Evolutionary conservation across 2,329 filamentous ascomycete species (phyloP), one percentile per base, ranked within the genome.

Genomic region (Fusarium azukiicola): DNA sequence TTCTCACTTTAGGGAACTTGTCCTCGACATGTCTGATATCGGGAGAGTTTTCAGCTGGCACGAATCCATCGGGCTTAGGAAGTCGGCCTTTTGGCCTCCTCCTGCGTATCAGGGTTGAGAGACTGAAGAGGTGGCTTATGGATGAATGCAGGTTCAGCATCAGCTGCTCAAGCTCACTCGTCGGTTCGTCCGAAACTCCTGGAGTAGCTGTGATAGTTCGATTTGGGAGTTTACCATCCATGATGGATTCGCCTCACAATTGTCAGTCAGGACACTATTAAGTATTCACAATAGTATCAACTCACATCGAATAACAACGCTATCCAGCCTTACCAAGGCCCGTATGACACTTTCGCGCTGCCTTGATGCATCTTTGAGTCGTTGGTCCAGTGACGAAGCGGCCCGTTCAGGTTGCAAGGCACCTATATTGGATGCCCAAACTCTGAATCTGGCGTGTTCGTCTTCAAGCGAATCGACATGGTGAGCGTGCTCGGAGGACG

Each of bases 401-500:
- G 40, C 54, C 40, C 38, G n/a, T 16, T 42, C 19, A n/a, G 44
- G 40, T n/a, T 73, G 50, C n/a, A 73, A 50, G 10, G 71, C 71
- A 9, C 71, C 71, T n/a, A 73, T 56, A 40, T 73, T 73, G 38
- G 63, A 32, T 19, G 71, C 71, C 71, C 71, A 73, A 13, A 73
- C 64, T 9, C 27, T 58, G 64, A 73, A 73, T 12, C 64, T 67
- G 21, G 49, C 71, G 10, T 21, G 50, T 44, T 46, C 42, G n/a
- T 73, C 64, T 61, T 67, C 63, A 5, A 73, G 32, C 38, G 42
- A n/a, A 17, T 68, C 36, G 14, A n/a, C 52, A 38, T 32, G 50
- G 21, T 36, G 23, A 32, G 17, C 47, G 47, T 23, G 11, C 17
- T 16, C 21, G 14, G 47, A 49, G 13, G 6, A 54, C 23, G n/a